phyloP scores from a whole-genome alignment of 2,329 filamentous ascomycete species.

The Diaporthe citriasiana region DNA sequence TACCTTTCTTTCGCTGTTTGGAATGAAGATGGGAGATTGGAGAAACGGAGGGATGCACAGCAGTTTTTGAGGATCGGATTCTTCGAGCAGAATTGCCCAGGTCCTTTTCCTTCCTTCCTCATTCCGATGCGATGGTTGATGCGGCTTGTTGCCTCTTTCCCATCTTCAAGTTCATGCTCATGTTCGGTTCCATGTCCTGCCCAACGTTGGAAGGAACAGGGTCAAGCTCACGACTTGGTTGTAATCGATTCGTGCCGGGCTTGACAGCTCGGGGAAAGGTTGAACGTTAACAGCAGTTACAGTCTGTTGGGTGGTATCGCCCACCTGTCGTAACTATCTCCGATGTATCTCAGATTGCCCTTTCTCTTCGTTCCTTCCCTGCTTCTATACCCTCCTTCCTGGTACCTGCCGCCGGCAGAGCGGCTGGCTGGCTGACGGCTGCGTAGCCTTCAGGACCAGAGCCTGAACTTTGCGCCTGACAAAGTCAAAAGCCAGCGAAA shows the following conservation, averaged over 20 bases:
- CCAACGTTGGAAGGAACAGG: not conserved
- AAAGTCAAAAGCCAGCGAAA: conserved; percentile 10
- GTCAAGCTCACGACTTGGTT: not conserved
- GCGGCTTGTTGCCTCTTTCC: not conserved
- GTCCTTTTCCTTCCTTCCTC: not conserved
- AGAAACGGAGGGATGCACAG: not conserved
- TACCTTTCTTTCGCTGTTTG: not conserved
- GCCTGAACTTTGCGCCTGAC: conserved; percentile 4
- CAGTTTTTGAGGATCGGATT: not conserved
- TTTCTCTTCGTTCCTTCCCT: not conserved
- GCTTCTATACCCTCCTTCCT: conserved; percentile 35
- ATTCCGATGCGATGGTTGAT: conserved; percentile 7
- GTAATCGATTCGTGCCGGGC: not conserved
- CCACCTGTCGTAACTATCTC: not conserved
- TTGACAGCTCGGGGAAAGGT: not conserved
- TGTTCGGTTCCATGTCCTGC: not conserved
- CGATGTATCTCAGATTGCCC: not conserved
- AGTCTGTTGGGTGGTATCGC: not conserved
- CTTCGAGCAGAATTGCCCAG: not conserved
- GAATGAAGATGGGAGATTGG: conserved; percentile 22
- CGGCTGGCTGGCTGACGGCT: not conserved
- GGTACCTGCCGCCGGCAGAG: conserved; percentile 7
- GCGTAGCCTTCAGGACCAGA: conserved; percentile 16
- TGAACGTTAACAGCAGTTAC: not conserved
- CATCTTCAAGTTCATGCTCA: not conserved